Evolutionary conservation across 441 rosid species (phyloP), one percentile per base, ranked within the genome.

Genomic region (Eruca vesicaria): DNA sequence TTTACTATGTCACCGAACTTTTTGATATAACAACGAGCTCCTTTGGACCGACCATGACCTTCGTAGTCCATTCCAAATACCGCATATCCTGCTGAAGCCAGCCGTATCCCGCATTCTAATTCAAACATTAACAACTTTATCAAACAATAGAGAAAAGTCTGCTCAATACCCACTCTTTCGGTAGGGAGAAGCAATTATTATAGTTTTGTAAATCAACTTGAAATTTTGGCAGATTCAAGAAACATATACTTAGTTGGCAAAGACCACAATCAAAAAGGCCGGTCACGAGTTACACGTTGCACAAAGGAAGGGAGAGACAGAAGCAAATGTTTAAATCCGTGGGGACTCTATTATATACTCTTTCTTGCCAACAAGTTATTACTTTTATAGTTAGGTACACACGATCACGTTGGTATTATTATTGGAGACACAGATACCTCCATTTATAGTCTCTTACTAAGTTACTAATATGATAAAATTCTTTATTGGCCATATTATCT

Each of bases 21-120:
- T 83, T 90, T 93, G 78, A 96, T 93, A 78, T 96, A 96, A 50
- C 99, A 96, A 41, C 99, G 96, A 20, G 91, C 85, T 1, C 99
- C 99, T 63, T 67, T 77, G 33, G 99, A 96, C 32, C 86, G 90
- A 16, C 99, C 99, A 52, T 96, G 99, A 1, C 99, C 98, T 80
- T 91, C 96, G 12, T 96, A 93, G 73, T 96, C 99, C 57, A 93
- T 84, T 63, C 99, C 99, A 73, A 90, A 91, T 74, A 90, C 97
- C 1, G 90, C 98, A 60, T 87, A 91, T 20, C 89, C 86, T 1
- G 92, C 94, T 32, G 77, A 43, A 9, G 99, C 96, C 32, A 96
- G 81, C 80, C 93, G 82, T 65, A 76, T 79, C 61, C 98, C 99
- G 36, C 97, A 88, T 75, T 91, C 99, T 93, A 55, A 71, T 60